Evolutionary conservation across 805 yeast species (phyloP).

Genomic region (Hagleromyces aurorensis): DNA sequence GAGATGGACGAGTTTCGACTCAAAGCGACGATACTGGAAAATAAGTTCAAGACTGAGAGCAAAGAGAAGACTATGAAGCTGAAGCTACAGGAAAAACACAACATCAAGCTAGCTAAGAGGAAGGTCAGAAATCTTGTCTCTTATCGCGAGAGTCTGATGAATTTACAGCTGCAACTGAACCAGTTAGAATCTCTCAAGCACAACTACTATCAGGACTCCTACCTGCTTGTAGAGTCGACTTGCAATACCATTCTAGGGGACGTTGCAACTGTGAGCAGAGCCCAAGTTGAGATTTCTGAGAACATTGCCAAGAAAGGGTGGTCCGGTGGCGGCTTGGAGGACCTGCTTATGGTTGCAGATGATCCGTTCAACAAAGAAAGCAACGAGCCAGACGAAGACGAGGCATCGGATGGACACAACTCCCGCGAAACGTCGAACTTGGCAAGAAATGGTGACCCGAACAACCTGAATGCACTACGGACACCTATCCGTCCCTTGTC

Average conservation of each 20-base stretch:
- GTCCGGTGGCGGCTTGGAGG: constrained; percentile 83
- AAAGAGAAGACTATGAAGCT: constrained; percentile 45
- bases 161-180: constrained; percentile 66
- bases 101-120: constrained; percentile 48
- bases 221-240: constrained; percentile 54
- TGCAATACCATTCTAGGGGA: constrained; percentile 44
- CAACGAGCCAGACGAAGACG: constrained; percentile 4
- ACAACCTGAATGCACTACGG: too few relatives aligned
- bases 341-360: constrained; percentile 51
- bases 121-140: constrained; percentile 58
- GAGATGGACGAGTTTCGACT: constrained; percentile 39
- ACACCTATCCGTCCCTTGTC: too few relatives aligned
- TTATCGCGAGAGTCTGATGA: constrained; percentile 59
- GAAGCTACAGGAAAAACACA: constrained; percentile 53
- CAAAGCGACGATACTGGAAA: constrained; percentile 42
- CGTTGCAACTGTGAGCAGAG: constrained; percentile 60
- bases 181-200: constrained; percentile 70
- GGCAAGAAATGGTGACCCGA: neutral
- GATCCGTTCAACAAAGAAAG: constrained; percentile 47
- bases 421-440: too few relatives aligned
- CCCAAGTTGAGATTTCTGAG: constrained; percentile 75
- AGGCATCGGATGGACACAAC: constrained; percentile 14
- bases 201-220: constrained; percentile 61
- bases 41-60: constrained; percentile 45
- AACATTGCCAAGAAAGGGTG: constrained; percentile 78